Evolutionary conservation across 495 filamentous ascomycete genomes (phyloP).

Genomic region (Aspergillus ostianus): DNA sequence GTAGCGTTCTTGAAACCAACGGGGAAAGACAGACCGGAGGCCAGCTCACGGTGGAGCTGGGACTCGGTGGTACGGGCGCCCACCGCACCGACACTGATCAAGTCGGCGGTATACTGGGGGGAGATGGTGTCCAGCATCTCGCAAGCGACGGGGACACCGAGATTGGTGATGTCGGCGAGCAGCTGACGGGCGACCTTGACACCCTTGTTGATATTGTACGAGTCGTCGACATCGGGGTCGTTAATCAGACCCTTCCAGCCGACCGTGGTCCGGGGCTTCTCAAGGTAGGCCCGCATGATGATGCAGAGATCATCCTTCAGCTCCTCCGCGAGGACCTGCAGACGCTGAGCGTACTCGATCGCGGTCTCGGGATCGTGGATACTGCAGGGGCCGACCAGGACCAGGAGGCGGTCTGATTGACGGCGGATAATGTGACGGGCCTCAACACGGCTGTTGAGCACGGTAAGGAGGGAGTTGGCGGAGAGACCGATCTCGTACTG

Average conservation of each 20-base stretch:
- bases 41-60: slow-evolving; percentile 84
- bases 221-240: slow-evolving; percentile 88
- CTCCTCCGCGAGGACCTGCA: slow-evolving; percentile 66
- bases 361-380: slow-evolving; percentile 82
- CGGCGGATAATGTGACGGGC: slow-evolving; percentile 67
- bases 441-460: slow-evolving; percentile 74
- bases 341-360: slow-evolving; percentile 69
- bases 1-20: slow-evolving; percentile 96
- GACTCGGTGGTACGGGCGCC: slow-evolving; percentile 87
- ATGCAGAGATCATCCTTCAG: slow-evolving; percentile 74
- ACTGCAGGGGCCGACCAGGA: slow-evolving; percentile 85
- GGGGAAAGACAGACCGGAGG: slow-evolving; percentile 87
- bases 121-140: slow-evolving; percentile 95
- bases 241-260: slow-evolving; percentile 97
- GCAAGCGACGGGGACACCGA: slow-evolving; percentile 80
- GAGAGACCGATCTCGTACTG: slow-evolving; percentile 18
- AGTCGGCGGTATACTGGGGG: slow-evolving; percentile 81
- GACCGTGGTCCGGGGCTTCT: slow-evolving; percentile 90
- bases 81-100: slow-evolving; percentile 85
- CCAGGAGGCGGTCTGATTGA: slow-evolving; percentile 71
- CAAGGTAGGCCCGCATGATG: slow-evolving; percentile 91
- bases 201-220: slow-evolving; percentile 94
- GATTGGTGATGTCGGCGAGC: slow-evolving; percentile 73
- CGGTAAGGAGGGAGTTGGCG: slow-evolving; percentile 37
- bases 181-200: slow-evolving; percentile 73